Evolutionary conservation across 495 filamentous ascomycete species (phyloP).

Genomic region (Penicillium manginii): DNA sequence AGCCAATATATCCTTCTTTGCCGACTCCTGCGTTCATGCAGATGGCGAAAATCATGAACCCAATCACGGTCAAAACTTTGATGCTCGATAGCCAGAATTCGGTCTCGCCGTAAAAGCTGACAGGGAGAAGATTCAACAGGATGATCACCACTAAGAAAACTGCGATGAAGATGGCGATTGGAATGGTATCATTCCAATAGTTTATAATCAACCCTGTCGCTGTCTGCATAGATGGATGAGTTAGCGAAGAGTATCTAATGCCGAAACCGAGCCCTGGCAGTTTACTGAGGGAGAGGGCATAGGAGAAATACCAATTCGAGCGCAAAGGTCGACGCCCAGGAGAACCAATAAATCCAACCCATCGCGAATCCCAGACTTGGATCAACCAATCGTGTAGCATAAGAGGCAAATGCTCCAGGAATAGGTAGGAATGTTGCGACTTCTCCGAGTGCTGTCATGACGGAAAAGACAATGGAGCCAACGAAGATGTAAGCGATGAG

Average conservation of each 20-base stretch:
- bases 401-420: conserved; percentile 69
- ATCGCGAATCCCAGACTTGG: conserved; percentile 70
- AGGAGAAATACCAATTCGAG: conserved; percentile 54
- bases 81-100: conserved; percentile 62
- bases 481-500: conserved; percentile 63
- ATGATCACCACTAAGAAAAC: conserved; percentile 68
- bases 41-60: conserved; percentile 61
- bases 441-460: conserved; percentile 58
- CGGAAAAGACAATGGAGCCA: conserved; percentile 57
- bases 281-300: too few species aligned
- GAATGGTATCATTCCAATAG: conserved; percentile 63
- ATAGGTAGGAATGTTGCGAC: conserved; percentile 73
- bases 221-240: conserved; percentile 20
- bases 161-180: conserved; percentile 64
- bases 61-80: conserved; percentile 60
- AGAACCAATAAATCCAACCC: conserved; percentile 69
- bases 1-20: conserved; percentile 55
- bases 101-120: conserved; percentile 55
- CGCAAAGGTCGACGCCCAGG: conserved; percentile 59
- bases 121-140: conserved; percentile 59
- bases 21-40: conserved; percentile 62
- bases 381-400: conserved; percentile 68
- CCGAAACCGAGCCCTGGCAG: too few species aligned
- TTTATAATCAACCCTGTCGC: conserved; percentile 68
- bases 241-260: too few species aligned